Conservation (phyloP, 768 basidiomycete species). For the Xerocomellus chrysenteron region DNA sequence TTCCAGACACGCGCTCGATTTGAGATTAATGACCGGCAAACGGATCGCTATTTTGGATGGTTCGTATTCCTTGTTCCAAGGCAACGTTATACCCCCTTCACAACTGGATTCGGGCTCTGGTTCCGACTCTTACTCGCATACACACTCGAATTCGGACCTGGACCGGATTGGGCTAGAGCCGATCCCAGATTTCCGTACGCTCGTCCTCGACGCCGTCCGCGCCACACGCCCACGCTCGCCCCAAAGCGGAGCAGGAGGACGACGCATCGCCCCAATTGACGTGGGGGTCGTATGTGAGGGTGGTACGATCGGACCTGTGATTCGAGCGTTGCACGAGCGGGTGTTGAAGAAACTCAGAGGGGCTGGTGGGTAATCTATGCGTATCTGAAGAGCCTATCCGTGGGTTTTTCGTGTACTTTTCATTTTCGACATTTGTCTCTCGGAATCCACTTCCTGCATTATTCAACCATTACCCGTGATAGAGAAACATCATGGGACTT, state of each 20-base stretch:
- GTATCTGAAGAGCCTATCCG: not conserved
- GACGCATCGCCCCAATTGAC: slow-evolving; percentile 53
- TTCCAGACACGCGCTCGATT: slow-evolving; percentile 72
- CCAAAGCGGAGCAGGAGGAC: slow-evolving; percentile 19
- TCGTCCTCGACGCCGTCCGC: slow-evolving; percentile 51
- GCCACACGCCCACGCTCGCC: slow-evolving; percentile 20
- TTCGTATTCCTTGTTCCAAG: slow-evolving; percentile 55
- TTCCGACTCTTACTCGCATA: not conserved
- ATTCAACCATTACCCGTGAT: no score
- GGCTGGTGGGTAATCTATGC: slow-evolving; percentile 10
- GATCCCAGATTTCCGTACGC: slow-evolving; percentile 57
- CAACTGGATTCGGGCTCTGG: not conserved
- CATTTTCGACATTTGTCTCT: not conserved
- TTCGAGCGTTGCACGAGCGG: slow-evolving; percentile 49
- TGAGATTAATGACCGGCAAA: slow-evolving; percentile 67
- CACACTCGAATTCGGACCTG: not conserved
- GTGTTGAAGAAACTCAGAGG: slow-evolving; percentile 35
- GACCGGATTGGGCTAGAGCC: slow-evolving; percentile 46
- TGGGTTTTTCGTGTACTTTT: not conserved
- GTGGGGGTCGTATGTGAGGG: slow-evolving; percentile 64
- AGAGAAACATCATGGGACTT: no score
- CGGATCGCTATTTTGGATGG: slow-evolving; percentile 75
- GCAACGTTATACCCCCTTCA: not conserved
- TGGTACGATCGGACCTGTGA: slow-evolving; percentile 44
- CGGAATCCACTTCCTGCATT: no score